These are phyloP conservation scores for Vararia minispora DNA, from an alignment of 768 basidiomycete genomes.

Conservation along the genomic window DNA sequence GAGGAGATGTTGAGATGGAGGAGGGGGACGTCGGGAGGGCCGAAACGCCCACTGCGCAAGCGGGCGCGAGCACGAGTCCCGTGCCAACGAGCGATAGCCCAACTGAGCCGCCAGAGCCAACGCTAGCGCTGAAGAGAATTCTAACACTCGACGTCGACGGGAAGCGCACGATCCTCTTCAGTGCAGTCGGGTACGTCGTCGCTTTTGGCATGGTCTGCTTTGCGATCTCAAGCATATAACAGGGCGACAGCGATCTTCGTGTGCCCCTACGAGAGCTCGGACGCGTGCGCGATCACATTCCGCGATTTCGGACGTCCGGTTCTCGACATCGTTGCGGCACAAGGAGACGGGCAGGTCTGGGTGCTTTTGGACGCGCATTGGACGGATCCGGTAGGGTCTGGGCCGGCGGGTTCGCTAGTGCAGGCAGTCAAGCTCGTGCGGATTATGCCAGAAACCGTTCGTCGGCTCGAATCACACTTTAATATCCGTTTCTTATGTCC, in stretches of 20 bases:
- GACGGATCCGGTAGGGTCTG: no score
- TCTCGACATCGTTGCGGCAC: slow-evolving; percentile 39
- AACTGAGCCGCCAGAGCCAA: background rate
- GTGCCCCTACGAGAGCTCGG: slow-evolving; percentile 12
- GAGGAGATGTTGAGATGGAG: slow-evolving; percentile 16
- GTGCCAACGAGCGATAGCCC: no score
- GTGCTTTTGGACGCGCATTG: slow-evolving; percentile 40
- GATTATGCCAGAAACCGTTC: slow-evolving; percentile 28
- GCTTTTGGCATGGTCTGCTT: background rate
- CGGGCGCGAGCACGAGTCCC: background rate
- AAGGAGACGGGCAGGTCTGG: slow-evolving; percentile 28
- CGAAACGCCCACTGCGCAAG: background rate
- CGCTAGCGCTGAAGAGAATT: slow-evolving; percentile 15
- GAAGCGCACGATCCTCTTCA: slow-evolving; percentile 44
- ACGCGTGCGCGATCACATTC: slow-evolving; percentile 12
- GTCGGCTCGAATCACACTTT: no score
- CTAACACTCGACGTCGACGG: slow-evolving; percentile 23
- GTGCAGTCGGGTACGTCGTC: slow-evolving; percentile 54
- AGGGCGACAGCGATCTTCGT: slow-evolving; percentile 65
- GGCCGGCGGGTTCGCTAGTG: no score
- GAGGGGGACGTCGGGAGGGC: background rate
- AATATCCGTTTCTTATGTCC: no score
- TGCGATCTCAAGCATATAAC: slow-evolving; percentile 1
- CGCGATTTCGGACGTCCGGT: slow-evolving; percentile 49
- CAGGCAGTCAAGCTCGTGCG: slow-evolving; percentile 1